Evolutionary conservation across 345 rosid genomes (phyloP), one percentile per base, ranked within the genome.

Genomic region (Salix dunnii): DNA sequence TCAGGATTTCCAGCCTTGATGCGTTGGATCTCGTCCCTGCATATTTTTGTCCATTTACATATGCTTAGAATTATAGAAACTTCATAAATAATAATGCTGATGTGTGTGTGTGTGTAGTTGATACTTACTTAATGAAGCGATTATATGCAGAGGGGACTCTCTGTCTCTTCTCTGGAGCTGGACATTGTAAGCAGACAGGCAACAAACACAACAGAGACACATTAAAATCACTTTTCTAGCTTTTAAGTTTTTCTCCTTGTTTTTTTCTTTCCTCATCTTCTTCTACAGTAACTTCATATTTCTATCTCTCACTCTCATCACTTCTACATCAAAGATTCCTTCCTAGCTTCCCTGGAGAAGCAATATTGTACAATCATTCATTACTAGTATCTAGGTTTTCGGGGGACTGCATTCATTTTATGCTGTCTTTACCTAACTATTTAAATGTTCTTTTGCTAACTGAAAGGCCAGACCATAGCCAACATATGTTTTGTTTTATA

Each of bases 131-230:
- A 88, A 96, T 94, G 91, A 96, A 96, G 84, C 99, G 96, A 86
- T 96, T 96, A 87, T 96, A 96, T 55, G 98, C 99, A 71, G 99
- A 96, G 77, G 99, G 99, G 86, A 96, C 97, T 90, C 99, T 90
- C 90, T 92, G 97, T 87, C 99, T 88, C 90, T 96, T 96, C 93
- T 92, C 97, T 74, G 98, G 99, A 79, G 97, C 99, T 96, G 97
- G 83, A 85, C 82, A 84, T 63, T 11, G 72, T 81, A 80, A 73
- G 79, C 84, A 87, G 75, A 84, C 84, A 87, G 67, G 86, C 55
- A 83, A 74, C 58, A 77, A 74, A 74, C 82, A 80, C 51, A 46
- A 1, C 67, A 87, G 40, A 79, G 82, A 76, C 70, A 68, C 77
- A 74, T 87, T 80, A 85, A 87, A 76, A 70, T 83, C 79, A 75